Evolutionary conservation across 2,329 filamentous ascomycete genomes (phyloP).

Genomic region (Microascus cirrosus): DNA sequence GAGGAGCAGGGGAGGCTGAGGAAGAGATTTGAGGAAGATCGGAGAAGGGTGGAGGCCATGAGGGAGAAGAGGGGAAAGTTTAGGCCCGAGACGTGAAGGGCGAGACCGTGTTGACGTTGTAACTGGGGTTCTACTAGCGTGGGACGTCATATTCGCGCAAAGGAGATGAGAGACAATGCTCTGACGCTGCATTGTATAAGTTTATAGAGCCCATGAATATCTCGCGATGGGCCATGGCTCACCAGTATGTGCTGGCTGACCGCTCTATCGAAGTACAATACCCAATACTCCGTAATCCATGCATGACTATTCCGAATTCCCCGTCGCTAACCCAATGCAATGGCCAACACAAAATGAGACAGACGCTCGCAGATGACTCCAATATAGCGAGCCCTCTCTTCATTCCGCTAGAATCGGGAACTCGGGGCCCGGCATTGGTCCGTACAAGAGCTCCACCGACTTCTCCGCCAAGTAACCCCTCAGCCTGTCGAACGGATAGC

Average conservation of each 20-base stretch:
- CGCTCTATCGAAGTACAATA: neutral
- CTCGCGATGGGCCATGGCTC: neutral
- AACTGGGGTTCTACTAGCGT: neutral
- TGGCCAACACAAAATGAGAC: neutral
- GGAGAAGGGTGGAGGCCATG: conserved; percentile 60
- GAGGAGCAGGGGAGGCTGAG: conserved; percentile 57
- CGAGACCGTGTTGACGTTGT: neutral
- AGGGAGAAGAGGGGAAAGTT: conserved; percentile 55
- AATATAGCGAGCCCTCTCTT: neutral
- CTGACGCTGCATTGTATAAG: neutral
- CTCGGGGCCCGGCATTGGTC: neutral
- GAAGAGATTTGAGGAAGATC: conserved; percentile 65
- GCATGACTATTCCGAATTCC: neutral
- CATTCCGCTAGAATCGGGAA: neutral
- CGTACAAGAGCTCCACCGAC: conserved; percentile 5
- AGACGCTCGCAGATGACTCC: neutral
- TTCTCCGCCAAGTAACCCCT: conserved; percentile 4
- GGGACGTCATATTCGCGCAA: neutral
- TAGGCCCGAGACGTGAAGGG: conserved; percentile 32
- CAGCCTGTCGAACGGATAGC: conserved; percentile 18
- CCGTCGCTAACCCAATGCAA: neutral
- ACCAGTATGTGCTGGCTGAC: neutral
- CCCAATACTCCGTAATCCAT: neutral
- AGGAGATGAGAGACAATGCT: neutral
- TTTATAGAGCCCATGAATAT: neutral